Evolutionary conservation across 805 yeast species (phyloP), one percentile per base, ranked within the genome.

Genomic region (Starmerella floris): DNA sequence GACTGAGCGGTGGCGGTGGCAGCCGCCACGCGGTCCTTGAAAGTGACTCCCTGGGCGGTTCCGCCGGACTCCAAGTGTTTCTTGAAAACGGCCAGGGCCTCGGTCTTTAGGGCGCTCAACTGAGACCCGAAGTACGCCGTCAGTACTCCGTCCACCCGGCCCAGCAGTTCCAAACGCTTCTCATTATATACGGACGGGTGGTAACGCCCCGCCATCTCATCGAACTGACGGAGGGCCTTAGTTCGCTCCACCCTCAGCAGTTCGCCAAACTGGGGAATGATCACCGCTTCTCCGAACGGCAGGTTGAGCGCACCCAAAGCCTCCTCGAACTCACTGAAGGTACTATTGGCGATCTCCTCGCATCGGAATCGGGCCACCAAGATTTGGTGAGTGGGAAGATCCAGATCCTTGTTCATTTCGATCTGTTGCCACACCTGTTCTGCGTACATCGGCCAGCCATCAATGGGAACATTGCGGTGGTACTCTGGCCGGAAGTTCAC

Each of bases 371-470:
- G 74, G 6, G 98, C 94, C 21, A 91, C 97, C 46, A 91, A 67
- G 26, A 83, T 82, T 60, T 91, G 98, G 58, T 91, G 98, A 2
- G 97, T 87, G 23, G 98, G 98, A 51, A 91, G 69, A 62, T 91
- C 98, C 49, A 91, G 72, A 59, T 91, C 98, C 62, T 84, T 87
- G 63, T 91, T 91, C 48, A 72, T 69, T 59, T 84, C 94, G 54
- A 91, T 91, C 61, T 84, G 95, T 40, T 82, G 78, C 98, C 98
- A 91, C 51, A 94, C 78, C 56, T 78, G 81, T 42, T 76, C 79
- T 1, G 95, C 85, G 55, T 91, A 91, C 59, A 85, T 62, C 3
- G 88, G 72, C 97, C 98, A 91, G 21, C 96, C 97, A 62, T 91
- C 98, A 41, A 88, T 69, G 10, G 98, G 98, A 43, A 91, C 76